Base-by-base conservation (phyloP, 495 filamentous ascomycete species). In the Xylaria palmicola region DNA sequence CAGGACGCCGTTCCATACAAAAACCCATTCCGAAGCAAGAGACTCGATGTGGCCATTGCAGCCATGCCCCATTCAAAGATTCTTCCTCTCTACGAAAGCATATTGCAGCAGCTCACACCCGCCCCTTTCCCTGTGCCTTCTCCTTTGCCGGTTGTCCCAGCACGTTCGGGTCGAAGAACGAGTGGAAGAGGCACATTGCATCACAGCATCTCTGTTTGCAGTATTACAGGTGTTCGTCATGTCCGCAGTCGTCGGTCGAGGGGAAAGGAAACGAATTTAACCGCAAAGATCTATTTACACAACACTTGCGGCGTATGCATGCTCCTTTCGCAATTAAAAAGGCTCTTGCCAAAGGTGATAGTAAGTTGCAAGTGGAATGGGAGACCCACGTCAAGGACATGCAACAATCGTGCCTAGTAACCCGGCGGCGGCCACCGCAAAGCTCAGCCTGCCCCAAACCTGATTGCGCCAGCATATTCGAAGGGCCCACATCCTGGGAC, bases 271-370 rank as follows among this genome's bases (percentile, higher is more conserved):
- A 84, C 58, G 81, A 84, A 66, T 85, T 85, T 62, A 96, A 97
- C 75, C 89, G 93, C 62, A 98, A 97, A 72, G 93, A 98, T 68
- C 86, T 98, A 40, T 98, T 97, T 74, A 93, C 89, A 0, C 92
- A 97, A 65, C 93, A 98, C 67, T 79, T 95, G 9, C 88, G 92
- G n/a, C 89, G 93, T 45, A 96, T 97, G 93, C 93, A 98, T 67
- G 79, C 81, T 0, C 87, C 78, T 5, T 78, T 77, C 56, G 70
- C 73, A 1, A 77, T 82, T 61, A 75, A 81, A 60, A 80, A 79
- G 62, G 70, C 79, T 40, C 69, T 76, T 6, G 74, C 78, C 17
- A 79, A 82, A 56, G 75, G 71, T 5, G 76, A 86, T 49, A 79
- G 80, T 58, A 83, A 83, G 49, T 58, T 83, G 24, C 77, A 82